Evolutionary conservation across 768 basidiomycete genomes (phyloP).

Genomic region (Lentinula guzmanii): DNA sequence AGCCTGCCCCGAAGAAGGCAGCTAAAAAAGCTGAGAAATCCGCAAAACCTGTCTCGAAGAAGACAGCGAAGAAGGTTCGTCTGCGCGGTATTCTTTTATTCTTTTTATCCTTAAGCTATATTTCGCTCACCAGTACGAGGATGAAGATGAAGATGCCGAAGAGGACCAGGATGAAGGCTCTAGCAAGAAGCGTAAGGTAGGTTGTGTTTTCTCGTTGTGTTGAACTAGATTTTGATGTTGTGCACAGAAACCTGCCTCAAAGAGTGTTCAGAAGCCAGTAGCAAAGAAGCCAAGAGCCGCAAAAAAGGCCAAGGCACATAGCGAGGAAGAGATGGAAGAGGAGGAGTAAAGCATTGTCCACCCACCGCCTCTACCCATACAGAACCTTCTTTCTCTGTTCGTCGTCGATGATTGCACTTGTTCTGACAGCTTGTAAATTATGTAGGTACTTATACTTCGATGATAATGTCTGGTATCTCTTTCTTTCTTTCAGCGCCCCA

Average conservation of each 20-base stretch:
- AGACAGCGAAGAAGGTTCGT: constrained; percentile 9
- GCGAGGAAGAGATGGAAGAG: background rate
- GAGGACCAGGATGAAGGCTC: constrained; percentile 12
- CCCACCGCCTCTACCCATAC: background rate
- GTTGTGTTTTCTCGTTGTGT: background rate
- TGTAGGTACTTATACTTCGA: background rate
- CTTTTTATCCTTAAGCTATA: background rate
- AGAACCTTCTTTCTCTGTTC: background rate
- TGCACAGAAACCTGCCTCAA: constrained; percentile 7
- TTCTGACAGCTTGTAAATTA: constrained; percentile 2
- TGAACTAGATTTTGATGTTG: background rate
- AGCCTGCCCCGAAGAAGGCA: constrained; percentile 35
- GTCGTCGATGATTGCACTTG: background rate
- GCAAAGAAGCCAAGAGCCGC: constrained; percentile 5
- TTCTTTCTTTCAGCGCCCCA: background rate
- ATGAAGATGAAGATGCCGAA: background rate
- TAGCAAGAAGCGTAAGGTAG: constrained; percentile 4
- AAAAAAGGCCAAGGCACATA: constrained; percentile 1
- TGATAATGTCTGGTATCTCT: background rate
- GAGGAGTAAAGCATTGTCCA: background rate
- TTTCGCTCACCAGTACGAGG: background rate
- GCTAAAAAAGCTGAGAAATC: constrained; percentile 39
- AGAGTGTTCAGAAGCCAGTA: background rate
- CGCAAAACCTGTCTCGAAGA: constrained; percentile 44
- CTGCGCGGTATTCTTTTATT: background rate